Conservation (phyloP, 2,329 filamentous ascomycete species). For the Phaeosphaeriaceae sp. region DNA sequence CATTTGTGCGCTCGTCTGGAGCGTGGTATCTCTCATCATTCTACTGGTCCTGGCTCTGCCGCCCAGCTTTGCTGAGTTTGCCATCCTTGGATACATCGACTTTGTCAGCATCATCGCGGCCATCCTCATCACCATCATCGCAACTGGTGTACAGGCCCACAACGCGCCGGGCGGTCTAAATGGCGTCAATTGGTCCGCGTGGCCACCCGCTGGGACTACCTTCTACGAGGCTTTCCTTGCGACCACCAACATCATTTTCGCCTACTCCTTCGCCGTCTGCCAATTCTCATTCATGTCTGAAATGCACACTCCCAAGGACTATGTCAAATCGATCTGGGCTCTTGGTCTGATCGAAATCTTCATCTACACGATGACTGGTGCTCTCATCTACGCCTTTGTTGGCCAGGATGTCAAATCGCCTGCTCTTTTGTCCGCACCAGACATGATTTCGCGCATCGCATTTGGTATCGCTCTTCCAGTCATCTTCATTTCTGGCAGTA, state of each 20-base stretch:
- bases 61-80: constrained; percentile 69
- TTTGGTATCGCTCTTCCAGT: constrained; percentile 75
- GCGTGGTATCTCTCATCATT: constrained; percentile 65
- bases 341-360: constrained; percentile 64
- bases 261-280: constrained; percentile 65
- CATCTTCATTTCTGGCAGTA: constrained; percentile 74
- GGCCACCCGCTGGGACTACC: constrained; percentile 53
- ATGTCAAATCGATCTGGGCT: constrained; percentile 62
- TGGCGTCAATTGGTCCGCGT: constrained; percentile 39
- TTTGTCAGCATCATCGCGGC: constrained; percentile 71
- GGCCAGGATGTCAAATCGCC: constrained; percentile 68
- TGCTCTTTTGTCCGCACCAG: constrained; percentile 69
- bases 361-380: constrained; percentile 73
- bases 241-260: constrained; percentile 40
- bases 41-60: constrained; percentile 68
- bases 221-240: constrained; percentile 68
- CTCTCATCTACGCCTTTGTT: constrained; percentile 73
- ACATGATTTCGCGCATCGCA: constrained; percentile 69
- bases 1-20: constrained; percentile 71
- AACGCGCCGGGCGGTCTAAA: constrained; percentile 39
- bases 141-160: constrained; percentile 58
- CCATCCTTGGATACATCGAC: constrained; percentile 61
- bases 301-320: constrained; percentile 68
- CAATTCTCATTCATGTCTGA: constrained; percentile 75
- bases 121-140: constrained; percentile 73